Percentiles rank a stretch among this genome's conserved stretches.
These are phyloP conservation scores for Globisporangium barbulae DNA, from an alignment of 352 stramenopile species.

Conservation along the genomic window DNA sequence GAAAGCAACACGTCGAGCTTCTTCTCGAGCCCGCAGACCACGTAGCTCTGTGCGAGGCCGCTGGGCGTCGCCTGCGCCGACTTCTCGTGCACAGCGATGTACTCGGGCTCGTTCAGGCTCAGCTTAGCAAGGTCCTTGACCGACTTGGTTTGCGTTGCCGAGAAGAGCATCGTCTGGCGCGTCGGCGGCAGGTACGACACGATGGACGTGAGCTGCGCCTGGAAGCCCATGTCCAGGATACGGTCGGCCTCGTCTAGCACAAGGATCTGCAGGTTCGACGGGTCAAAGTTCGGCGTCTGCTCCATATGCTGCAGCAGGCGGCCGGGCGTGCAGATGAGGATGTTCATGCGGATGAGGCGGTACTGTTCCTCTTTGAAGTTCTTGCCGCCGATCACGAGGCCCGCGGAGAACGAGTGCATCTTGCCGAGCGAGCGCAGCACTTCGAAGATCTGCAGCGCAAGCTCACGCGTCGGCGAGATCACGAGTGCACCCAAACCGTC, in stretches of 20 bases:
- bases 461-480: conserved; percentile 97
- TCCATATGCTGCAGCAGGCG: conserved; percentile 98
- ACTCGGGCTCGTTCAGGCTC: conserved; percentile 95
- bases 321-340: conserved; percentile 97
- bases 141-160: conserved; percentile 96
- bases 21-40: conserved; percentile 93
- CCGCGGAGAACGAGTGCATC: conserved; percentile 94
- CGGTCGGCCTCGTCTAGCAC: conserved; percentile 99
- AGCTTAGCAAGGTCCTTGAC: conserved; percentile 96
- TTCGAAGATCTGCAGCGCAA: conserved; percentile 99
- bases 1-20: conserved; percentile 98
- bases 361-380: conserved; percentile 94
- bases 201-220: conserved; percentile 97
- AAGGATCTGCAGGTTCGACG: conserved; percentile 92
- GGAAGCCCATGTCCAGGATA: conserved; percentile 99
- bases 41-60: conserved; percentile 93
- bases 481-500: conserved; percentile 96
- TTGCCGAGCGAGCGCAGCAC: conserved; percentile 96
- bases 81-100: conserved; percentile 95
- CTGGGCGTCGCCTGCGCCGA: conserved; percentile 90
- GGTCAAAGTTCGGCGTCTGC: conserved; percentile 96
- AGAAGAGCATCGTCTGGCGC: conserved; percentile 97
- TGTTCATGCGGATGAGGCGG: conserved; percentile 94
- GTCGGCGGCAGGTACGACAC: conserved; percentile 93
- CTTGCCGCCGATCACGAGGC: conserved; percentile 97